phyloP scores from a whole-genome alignment of 176 grass and related monocot species.

The Zizania latifolia region DNA sequence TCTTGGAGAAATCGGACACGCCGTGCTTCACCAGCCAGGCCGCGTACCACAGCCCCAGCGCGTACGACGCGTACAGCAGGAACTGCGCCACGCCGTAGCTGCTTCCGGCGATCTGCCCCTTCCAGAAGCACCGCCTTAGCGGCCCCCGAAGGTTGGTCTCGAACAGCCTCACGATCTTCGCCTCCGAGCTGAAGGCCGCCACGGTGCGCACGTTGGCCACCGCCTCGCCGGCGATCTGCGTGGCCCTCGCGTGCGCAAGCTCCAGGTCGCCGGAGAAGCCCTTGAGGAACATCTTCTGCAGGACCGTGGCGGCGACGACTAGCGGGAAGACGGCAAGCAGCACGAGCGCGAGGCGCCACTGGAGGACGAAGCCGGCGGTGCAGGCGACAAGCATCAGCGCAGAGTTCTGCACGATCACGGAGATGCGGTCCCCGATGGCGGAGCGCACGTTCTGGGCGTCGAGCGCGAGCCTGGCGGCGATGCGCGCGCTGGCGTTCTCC shows the following conservation, averaged over 20 bases:
- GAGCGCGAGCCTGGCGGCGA: constrained; percentile 58
- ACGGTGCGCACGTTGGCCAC: constrained; percentile 82
- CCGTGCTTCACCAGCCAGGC: constrained; percentile 87
- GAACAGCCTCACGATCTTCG: constrained; percentile 66
- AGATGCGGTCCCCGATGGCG: constrained; percentile 94
- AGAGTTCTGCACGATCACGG: constrained; percentile 93
- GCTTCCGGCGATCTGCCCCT: constrained; percentile 75
- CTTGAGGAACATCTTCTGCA: constrained; percentile 98
- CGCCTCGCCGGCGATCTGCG: constrained; percentile 86
- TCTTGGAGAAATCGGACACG: constrained; percentile 79
- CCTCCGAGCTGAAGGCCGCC: constrained; percentile 79
- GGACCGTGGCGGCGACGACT: constrained; percentile 74
- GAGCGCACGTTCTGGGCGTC: constrained; percentile 94
- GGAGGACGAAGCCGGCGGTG: constrained; percentile 81
- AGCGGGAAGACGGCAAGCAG: constrained; percentile 88
- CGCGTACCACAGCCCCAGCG: constrained; percentile 74
- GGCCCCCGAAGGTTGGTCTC: constrained; percentile 62
- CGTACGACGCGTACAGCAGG: constrained; percentile 83
- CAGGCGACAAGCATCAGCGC: constrained; percentile 88
- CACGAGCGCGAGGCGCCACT: constrained; percentile 76
- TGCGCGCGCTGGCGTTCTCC: constrained; percentile 75
- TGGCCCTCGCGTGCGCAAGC: constrained; percentile 70
- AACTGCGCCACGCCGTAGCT: constrained; percentile 92
- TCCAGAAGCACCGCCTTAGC: constrained; percentile 86
- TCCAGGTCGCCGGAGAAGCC: constrained; percentile 91